Percentiles rank a stretch among this genome's conserved stretches.
Evolutionary conservation across 129 eudicot species (phyloP).

Genomic region (Helianthus tuberosus): DNA sequence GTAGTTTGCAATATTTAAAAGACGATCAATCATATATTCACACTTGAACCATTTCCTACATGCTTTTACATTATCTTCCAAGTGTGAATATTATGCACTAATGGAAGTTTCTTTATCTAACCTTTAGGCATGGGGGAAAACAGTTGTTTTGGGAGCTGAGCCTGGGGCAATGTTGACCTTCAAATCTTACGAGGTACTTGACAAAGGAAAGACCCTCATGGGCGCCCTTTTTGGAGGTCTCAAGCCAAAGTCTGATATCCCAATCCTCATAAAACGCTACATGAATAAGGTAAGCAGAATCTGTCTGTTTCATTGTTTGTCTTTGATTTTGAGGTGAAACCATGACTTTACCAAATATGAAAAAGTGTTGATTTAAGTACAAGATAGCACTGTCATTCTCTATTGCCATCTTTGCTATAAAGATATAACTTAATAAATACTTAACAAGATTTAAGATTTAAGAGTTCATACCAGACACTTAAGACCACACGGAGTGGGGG

Average conservation of each 20-base stretch:
- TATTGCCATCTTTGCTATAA: no score
- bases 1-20: no score
- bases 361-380: no score
- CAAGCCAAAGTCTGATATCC: conserved; percentile 77
- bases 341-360: background rate
- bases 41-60: no score
- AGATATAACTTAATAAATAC: background rate
- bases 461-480: no score
- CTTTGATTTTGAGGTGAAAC: conserved; percentile 20
- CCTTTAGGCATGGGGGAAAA: conserved; percentile 89
- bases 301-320: conserved; percentile 1
- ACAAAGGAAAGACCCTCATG: conserved; percentile 46
- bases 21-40: no score
- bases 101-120: background rate
- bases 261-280: conserved; percentile 58
- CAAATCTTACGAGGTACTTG: conserved; percentile 52
- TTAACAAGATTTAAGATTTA: no score
- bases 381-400: no score
- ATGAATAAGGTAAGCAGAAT: conserved; percentile 58
- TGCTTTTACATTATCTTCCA: no score
- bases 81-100: no score
- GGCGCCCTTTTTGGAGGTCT: conserved; percentile 82
- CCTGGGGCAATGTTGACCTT: conserved; percentile 51
- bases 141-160: conserved; percentile 67
- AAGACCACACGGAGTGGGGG: no score